phyloP scores from a whole-genome alignment of 2,329 filamentous ascomycete genomes.

The Paecilomyces dactylethromorphus region DNA sequence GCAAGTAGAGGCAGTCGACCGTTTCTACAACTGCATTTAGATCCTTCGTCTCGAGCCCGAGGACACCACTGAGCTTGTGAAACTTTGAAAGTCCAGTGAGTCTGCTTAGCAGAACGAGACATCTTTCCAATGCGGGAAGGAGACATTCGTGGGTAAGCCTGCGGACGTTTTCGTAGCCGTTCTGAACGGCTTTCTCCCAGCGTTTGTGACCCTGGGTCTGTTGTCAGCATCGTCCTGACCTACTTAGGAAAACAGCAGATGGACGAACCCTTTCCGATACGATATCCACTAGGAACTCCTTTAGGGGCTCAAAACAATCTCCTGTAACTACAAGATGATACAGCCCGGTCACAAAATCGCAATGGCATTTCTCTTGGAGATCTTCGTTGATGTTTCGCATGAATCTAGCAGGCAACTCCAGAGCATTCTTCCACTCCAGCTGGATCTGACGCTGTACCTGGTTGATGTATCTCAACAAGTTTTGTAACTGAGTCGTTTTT shows the following conservation, averaged over 20 bases:
- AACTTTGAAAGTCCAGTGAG: slow-evolving; percentile 79
- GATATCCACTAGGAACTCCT: slow-evolving; percentile 84
- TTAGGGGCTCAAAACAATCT: slow-evolving; percentile 65
- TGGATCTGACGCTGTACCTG: slow-evolving; percentile 74
- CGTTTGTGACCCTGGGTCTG: slow-evolving; percentile 70
- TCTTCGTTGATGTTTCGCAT: slow-evolving; percentile 71
- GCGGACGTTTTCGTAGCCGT: slow-evolving; percentile 70
- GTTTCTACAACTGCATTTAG: slow-evolving; percentile 60
- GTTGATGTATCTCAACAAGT: slow-evolving; percentile 74
- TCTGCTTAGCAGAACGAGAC: slow-evolving; percentile 71
- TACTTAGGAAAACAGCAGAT: not conserved
- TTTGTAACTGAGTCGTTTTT: slow-evolving; percentile 81
- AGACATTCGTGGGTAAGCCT: slow-evolving; percentile 79
- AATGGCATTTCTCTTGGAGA: slow-evolving; percentile 58
- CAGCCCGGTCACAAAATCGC: slow-evolving; percentile 65
- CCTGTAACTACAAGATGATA: slow-evolving; percentile 83
- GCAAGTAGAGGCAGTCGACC: slow-evolving; percentile 66
- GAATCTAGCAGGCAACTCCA: slow-evolving; percentile 73
- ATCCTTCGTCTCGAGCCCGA: slow-evolving; percentile 60
- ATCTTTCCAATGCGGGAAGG: slow-evolving; percentile 78
- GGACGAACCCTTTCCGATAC: slow-evolving; percentile 65
- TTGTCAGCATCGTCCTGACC: slow-evolving; percentile 5
- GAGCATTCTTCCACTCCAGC: slow-evolving; percentile 74
- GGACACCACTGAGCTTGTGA: slow-evolving; percentile 58
- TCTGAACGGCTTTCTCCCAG: slow-evolving; percentile 82